Evolutionary conservation across 495 filamentous ascomycete genomes (phyloP).

Genomic region (Cercophora samala): DNA sequence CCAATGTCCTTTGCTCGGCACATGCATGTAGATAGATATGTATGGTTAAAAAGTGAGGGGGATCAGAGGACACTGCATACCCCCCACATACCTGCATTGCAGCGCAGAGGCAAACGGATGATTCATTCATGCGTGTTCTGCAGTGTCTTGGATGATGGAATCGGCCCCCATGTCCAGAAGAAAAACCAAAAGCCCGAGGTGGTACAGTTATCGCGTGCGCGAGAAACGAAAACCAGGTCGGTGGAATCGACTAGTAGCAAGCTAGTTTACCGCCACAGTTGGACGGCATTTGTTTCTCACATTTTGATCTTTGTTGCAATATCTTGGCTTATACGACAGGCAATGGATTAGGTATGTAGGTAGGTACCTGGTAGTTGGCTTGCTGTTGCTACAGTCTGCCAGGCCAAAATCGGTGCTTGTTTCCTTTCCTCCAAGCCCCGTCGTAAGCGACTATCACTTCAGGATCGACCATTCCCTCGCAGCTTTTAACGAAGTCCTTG

Average conservation of each 20-base stretch:
- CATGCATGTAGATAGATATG: not conserved
- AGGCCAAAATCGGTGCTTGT: constrained; percentile 37
- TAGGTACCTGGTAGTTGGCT: too few species aligned
- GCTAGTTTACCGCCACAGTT: not conserved
- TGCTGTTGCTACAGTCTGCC: constrained; percentile 18
- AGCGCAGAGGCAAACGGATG: not conserved
- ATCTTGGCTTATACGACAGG: too few species aligned
- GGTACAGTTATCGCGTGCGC: not conserved
- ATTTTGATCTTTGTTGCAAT: not conserved
- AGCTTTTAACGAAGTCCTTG: constrained; percentile 14
- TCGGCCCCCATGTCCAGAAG: not conserved
- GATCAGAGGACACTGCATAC: constrained; percentile 4
- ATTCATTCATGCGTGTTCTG: not conserved
- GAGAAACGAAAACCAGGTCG: not conserved
- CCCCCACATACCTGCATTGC: not conserved
- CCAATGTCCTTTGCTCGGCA: not conserved
- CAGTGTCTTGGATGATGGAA: not conserved
- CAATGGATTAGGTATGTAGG: too few species aligned
- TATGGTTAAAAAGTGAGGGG: not conserved
- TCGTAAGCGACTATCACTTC: constrained; percentile 50
- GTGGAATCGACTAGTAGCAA: not conserved
- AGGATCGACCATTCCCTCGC: constrained; percentile 22
- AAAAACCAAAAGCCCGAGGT: not conserved
- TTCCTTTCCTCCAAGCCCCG: constrained; percentile 38
- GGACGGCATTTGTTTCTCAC: not conserved